phyloP scores from a whole-genome alignment of 78 protist genomes.

The Salpingoeca rosetta region DNA sequence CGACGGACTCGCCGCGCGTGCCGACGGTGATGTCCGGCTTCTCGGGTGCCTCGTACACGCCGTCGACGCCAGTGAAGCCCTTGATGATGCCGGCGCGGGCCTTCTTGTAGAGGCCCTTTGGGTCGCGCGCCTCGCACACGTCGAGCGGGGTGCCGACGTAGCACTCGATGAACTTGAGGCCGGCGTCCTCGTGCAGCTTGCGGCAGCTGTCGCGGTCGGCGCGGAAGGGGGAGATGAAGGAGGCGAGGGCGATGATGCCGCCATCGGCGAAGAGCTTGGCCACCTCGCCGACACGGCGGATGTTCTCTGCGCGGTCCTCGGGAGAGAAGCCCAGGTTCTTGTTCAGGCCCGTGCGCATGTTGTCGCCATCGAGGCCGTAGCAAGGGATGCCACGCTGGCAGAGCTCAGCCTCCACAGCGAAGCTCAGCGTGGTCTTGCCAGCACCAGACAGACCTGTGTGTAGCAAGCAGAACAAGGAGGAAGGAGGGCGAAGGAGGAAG shows the following conservation, averaged over 20 bases:
- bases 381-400: neutral
- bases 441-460: conserved; percentile 30
- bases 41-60: conserved; percentile 31
- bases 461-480: neutral
- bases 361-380: conserved; percentile 47
- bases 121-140: conserved; percentile 25
- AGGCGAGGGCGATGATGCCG: conserved; percentile 24
- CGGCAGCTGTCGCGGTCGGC: conserved; percentile 20
- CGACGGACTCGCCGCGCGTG: neutral
- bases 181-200: neutral
- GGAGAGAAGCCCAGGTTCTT: conserved; percentile 27
- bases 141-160: conserved; percentile 23
- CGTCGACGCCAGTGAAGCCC: conserved; percentile 43
- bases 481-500: neutral
- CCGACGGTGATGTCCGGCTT: conserved; percentile 19
- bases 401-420: conserved; percentile 17
- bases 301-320: conserved; percentile 29
- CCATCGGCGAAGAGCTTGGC: conserved; percentile 35
- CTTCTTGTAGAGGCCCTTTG: conserved; percentile 47
- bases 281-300: conserved; percentile 32
- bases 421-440: conserved; percentile 37
- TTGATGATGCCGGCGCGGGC: conserved; percentile 23
- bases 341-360: conserved; percentile 40
- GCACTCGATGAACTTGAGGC: conserved; percentile 30
- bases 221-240: conserved; percentile 44